Evolutionary conservation across 208 protist species (phyloP).

Genomic region (Crithidia sp.): DNA sequence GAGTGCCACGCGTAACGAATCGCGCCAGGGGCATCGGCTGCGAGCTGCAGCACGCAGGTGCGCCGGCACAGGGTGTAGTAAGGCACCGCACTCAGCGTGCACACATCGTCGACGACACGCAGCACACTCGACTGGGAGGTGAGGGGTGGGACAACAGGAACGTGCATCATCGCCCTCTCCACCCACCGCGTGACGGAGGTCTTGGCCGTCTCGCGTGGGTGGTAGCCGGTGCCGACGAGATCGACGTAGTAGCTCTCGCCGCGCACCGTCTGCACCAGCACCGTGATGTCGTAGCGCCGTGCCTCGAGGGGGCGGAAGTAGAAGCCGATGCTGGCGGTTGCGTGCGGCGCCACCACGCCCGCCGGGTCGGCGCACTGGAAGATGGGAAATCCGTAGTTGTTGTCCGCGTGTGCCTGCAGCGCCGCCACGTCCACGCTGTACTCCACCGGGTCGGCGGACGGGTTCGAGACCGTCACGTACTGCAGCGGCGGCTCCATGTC

Average conservation of each 20-base stretch:
- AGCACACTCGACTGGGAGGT: conserved; percentile 25
- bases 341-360: conserved; percentile 66
- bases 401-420: conserved; percentile 48
- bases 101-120: conserved; percentile 80
- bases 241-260: conserved; percentile 78
- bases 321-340: conserved; percentile 63
- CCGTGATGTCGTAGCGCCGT: conserved; percentile 67
- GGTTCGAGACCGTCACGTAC: conserved; percentile 75
- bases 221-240: conserved; percentile 80
- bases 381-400: conserved; percentile 86
- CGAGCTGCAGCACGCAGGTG: conserved; percentile 53
- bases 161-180: conserved; percentile 53
- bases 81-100: conserved; percentile 71
- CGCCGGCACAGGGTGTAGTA: conserved; percentile 86
- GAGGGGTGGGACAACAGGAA: conserved; percentile 44
- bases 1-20: conserved; percentile 34
- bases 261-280: conserved; percentile 53
- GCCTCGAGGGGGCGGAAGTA: conserved; percentile 92
- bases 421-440: conserved; percentile 74
- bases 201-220: conserved; percentile 54
- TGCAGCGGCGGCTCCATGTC: conserved; percentile 89
- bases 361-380: conserved; percentile 88
- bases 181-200: conserved; percentile 38
- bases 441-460: conserved; percentile 47
- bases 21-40: conserved; percentile 13